Percentiles rank a stretch among this genome's conserved stretches.
phyloP scores from a whole-genome alignment of 176 grass and related monocot genomes.

The Cenchrus fungigraminus region DNA sequence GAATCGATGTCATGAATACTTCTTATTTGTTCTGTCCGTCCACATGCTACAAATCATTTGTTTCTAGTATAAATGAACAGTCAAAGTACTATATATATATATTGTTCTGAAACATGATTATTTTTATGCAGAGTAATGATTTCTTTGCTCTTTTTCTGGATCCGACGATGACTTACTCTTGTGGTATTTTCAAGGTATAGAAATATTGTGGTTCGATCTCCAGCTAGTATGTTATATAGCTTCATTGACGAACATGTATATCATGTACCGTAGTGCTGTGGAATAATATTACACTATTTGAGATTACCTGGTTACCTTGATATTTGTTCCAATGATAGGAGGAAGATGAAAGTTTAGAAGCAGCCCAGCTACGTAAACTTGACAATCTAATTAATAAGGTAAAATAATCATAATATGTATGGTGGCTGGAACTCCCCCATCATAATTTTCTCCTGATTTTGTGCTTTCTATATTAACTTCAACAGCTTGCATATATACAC shows the following conservation, averaged over 20 bases:
- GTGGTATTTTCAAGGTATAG: conserved; percentile 69
- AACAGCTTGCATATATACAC: not conserved
- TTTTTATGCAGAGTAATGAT: conserved; percentile 64
- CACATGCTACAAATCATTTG: not conserved
- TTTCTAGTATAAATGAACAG: not conserved
- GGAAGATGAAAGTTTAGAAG: conserved; percentile 65
- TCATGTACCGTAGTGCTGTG: conserved; percentile 39
- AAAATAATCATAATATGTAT: not conserved
- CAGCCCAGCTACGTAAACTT: conserved; percentile 55
- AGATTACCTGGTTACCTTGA: not conserved
- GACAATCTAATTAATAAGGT: conserved; percentile 63
- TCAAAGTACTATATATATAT: not conserved
- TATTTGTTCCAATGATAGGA: conserved; percentile 36
- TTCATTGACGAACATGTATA: conserved; percentile 13
- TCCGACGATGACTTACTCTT: conserved; percentile 84
- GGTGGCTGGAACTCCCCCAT: not conserved
- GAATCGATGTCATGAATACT: not conserved
- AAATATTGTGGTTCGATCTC: not conserved
- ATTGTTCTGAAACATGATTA: too few relatives aligned
- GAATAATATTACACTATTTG: not conserved
- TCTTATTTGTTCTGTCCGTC: not conserved
- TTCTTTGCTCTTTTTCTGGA: conserved; percentile 84
- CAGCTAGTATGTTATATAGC: not conserved
- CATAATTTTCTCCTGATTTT: not conserved
- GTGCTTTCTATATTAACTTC: not conserved